A percentile compares a stretch with the other conserved stretches of the same genome.
Conservation (phyloP, 177 flowering plant species). For the Vitis hybrid region DNA sequence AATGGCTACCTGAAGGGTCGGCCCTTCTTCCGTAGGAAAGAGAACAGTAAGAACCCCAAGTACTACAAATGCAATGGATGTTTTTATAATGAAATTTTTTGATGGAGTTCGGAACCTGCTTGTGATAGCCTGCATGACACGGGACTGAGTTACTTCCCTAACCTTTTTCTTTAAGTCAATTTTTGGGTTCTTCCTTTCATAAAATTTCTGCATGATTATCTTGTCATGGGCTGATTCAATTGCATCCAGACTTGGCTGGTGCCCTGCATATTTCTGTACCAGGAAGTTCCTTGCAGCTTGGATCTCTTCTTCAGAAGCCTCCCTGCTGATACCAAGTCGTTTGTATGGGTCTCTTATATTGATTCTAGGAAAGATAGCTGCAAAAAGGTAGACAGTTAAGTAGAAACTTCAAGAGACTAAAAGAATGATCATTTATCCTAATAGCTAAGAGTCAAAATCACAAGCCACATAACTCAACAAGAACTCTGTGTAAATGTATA, state of each 20-base stretch:
- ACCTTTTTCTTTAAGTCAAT: constrained; percentile 82
- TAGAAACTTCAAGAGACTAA: neutral
- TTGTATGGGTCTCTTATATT: constrained; percentile 85
- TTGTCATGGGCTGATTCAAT: constrained; percentile 97
- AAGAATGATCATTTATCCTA: too few relatives aligned
- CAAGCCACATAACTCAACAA: too few relatives aligned
- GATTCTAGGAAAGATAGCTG: constrained; percentile 79
- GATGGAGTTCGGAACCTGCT: constrained; percentile 82
- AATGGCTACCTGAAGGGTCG: constrained; percentile 94
- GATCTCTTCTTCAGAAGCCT: constrained; percentile 95
- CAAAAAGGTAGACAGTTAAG: constrained; percentile 17
- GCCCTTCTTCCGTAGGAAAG: constrained; percentile 97
- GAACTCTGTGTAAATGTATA: too few relatives aligned
- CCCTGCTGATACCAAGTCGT: constrained; percentile 87
- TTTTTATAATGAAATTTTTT: constrained; percentile 59
- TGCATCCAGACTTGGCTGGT: constrained; percentile 88
- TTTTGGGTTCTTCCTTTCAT: constrained; percentile 85
- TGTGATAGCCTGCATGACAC: constrained; percentile 58
- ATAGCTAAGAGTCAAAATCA: too few relatives aligned
- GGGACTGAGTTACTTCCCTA: constrained; percentile 71
- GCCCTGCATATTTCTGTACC: constrained; percentile 73
- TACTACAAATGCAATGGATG: constrained; percentile 55
- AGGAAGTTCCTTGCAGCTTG: constrained; percentile 93
- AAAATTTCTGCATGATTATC: constrained; percentile 90
- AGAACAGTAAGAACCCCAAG: constrained; percentile 86